Conservation (phyloP, 2,329 filamentous ascomycete species). For the Corynespora cassiicola region DNA sequence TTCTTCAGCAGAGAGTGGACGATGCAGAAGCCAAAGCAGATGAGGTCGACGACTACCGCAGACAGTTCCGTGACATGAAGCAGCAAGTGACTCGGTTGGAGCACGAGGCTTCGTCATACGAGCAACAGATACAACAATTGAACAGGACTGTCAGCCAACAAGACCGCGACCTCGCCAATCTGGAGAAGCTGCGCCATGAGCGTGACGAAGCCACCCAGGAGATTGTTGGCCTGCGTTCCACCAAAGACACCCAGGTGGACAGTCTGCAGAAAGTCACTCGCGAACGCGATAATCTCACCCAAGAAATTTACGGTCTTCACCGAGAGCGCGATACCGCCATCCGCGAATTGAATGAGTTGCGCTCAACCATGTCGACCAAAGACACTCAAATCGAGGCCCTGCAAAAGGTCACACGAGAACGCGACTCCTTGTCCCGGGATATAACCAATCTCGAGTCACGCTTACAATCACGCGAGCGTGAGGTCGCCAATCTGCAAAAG, state of each 20-base stretch:
- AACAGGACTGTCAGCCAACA: conserved; percentile 33
- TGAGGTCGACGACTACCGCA: conserved; percentile 44
- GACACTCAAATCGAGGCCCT: conserved; percentile 44
- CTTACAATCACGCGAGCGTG: conserved; percentile 40
- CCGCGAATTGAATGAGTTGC: conserved; percentile 28
- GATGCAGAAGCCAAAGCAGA: conserved; percentile 41
- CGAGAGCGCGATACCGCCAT: conserved; percentile 33
- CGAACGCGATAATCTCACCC: conserved; percentile 34
- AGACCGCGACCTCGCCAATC: conserved; percentile 35
- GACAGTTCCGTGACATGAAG: conserved; percentile 40
- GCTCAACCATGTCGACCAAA: conserved; percentile 34
- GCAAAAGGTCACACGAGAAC: conserved; percentile 41
- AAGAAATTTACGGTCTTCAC: conserved; percentile 36
- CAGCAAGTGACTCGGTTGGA: conserved; percentile 42
- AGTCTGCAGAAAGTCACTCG: conserved; percentile 35
- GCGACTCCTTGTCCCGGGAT: conserved; percentile 37
- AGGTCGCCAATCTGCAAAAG: conserved; percentile 35
- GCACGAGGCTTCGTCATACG: conserved; percentile 32
- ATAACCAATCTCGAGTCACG: conserved; percentile 34
- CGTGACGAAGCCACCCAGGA: conserved; percentile 42
- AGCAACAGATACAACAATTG: conserved; percentile 41
- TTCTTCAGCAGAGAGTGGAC: conserved; percentile 43
- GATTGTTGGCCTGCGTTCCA: conserved; percentile 34
- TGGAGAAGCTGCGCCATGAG: conserved; percentile 35
- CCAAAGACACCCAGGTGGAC: conserved; percentile 37